These are phyloP conservation scores for Pontederia paniculata DNA, from an alignment of 176 grass and related monocot genomes.

Conservation along the genomic window DNA sequence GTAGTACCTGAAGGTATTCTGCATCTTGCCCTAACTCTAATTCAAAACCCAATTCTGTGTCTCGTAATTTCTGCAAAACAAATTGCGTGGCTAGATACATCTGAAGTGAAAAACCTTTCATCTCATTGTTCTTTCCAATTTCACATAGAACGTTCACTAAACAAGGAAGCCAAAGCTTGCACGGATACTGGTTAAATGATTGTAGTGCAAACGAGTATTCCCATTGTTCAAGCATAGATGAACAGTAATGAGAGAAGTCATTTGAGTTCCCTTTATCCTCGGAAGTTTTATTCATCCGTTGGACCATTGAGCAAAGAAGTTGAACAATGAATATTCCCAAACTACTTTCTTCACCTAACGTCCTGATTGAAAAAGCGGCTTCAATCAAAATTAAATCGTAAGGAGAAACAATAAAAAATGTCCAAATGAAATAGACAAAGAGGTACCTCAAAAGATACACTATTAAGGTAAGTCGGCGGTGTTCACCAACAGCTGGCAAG, in stretches of 20 bases:
- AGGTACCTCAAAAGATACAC: constrained; percentile 74
- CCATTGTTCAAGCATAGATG: constrained; percentile 42
- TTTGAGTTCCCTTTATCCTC: constrained; percentile 5
- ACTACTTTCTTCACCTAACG: constrained; percentile 47
- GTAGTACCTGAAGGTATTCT: constrained; percentile 59
- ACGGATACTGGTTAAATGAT: constrained; percentile 52
- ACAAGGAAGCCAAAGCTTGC: constrained; percentile 85
- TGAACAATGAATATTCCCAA: constrained; percentile 52
- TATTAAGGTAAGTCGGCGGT: constrained; percentile 55
- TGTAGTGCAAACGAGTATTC: constrained; percentile 62
- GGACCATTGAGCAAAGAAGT: constrained; percentile 41
- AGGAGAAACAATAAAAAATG: background rate
- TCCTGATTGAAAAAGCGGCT: constrained; percentile 32
- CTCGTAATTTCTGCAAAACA: constrained; percentile 60
- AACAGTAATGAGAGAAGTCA: constrained; percentile 14
- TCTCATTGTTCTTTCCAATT: constrained; percentile 32
- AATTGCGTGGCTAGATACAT: constrained; percentile 50
- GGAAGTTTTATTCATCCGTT: constrained; percentile 23
- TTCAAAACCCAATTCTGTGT: constrained; percentile 71
- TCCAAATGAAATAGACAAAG: constrained; percentile 1
- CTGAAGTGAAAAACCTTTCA: constrained; percentile 27
- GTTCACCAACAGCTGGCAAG: constrained; percentile 55
- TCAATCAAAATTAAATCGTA: constrained; percentile 14
- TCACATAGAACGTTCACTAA: constrained; percentile 64
- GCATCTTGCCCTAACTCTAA: constrained; percentile 44